Evolutionary conservation across 805 yeast genomes (phyloP).

Genomic region (Kuraishia hungarica): DNA sequence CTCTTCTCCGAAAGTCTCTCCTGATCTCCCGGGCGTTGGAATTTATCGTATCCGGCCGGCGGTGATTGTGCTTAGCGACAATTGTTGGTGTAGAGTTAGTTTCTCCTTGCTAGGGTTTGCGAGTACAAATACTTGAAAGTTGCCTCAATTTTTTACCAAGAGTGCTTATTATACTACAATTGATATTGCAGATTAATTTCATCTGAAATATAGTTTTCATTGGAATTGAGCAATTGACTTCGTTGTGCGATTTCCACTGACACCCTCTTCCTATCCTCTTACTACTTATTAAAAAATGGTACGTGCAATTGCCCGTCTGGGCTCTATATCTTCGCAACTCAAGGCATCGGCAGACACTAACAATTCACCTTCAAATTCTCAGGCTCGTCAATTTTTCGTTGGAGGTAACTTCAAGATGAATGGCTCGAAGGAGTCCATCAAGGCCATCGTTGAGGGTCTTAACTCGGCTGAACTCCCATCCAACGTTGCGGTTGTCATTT

Average conservation of each 20-base stretch:
- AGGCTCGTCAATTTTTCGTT: conserved; percentile 90
- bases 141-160: neutral
- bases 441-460: conserved; percentile 73
- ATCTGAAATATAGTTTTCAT: neutral
- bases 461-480: conserved; percentile 70
- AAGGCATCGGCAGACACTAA: conserved; percentile 2
- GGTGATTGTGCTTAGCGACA: neutral
- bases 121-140: neutral
- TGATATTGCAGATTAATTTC: neutral
- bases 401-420: conserved; percentile 99
- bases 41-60: neutral
- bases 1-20: conserved; percentile 1
- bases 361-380: neutral
- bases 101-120: neutral
- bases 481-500: conserved; percentile 85
- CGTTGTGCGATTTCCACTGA: neutral
- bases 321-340: neutral
- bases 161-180: too few relatives aligned
- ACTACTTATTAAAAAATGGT: conserved; percentile 3
- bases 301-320: conserved; percentile 5
- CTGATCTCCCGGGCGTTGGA: conserved; percentile 1
- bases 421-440: conserved; percentile 84
- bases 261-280: neutral
- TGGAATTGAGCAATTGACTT: neutral
- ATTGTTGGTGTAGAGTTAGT: neutral